These are phyloP conservation scores for Cornus controversa DNA, from an alignment of 148 eudicot species.

Conservation along the genomic window DNA sequence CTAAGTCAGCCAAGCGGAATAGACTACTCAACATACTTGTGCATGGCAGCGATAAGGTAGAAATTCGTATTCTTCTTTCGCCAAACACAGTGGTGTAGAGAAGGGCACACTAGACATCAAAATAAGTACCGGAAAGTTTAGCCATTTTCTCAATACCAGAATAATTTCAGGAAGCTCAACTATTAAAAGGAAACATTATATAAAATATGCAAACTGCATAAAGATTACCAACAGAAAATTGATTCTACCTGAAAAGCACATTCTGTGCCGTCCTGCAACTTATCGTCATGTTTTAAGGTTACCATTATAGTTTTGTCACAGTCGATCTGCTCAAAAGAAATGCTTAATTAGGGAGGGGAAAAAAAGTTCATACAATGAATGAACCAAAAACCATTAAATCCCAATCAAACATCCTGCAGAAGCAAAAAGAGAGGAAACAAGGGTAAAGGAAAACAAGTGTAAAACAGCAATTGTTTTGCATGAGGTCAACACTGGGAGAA, in stretches of 20 bases:
- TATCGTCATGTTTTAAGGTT: constrained; percentile 92
- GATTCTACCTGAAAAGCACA: constrained; percentile 80
- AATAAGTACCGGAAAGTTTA: not conserved
- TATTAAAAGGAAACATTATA: too few relatives aligned
- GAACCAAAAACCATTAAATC: not conserved
- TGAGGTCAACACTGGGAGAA: not conserved
- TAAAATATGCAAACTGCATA: not conserved
- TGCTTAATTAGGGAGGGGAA: constrained; percentile 15
- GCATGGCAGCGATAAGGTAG: constrained; percentile 87
- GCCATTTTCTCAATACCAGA: not conserved
- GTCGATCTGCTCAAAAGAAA: constrained; percentile 65
- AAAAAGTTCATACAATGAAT: constrained; percentile 3
- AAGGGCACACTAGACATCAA: constrained; percentile 75
- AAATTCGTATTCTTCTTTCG: constrained; percentile 90
- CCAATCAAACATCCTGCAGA: not conserved
- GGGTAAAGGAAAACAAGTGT: not conserved
- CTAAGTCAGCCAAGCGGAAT: constrained; percentile 92
- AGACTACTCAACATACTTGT: constrained; percentile 78
- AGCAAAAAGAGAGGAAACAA: constrained; percentile 1
- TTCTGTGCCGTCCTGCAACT: constrained; percentile 87
- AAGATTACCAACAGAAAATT: not conserved
- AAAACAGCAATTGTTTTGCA: not conserved
- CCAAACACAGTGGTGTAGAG: constrained; percentile 94
- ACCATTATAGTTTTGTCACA: constrained; percentile 97
- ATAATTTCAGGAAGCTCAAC: not conserved